Base-by-base conservation (phyloP, 2,329 filamentous ascomycete species). In the Epicoccum sorghinum region DNA sequence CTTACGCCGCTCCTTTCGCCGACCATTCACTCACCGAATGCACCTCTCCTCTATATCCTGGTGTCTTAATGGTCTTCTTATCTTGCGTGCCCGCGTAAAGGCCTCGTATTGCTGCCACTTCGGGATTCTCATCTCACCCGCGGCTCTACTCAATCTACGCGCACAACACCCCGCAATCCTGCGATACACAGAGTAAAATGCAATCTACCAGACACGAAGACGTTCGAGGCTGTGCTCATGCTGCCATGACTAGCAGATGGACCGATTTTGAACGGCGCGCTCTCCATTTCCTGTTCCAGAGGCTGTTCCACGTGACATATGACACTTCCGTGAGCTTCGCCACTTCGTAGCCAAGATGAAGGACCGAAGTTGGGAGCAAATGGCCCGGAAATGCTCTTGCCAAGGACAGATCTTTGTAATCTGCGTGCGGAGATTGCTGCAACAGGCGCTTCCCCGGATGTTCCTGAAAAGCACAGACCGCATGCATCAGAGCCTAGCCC, bases 381-480 rank as follows among this genome's bases (percentile, higher is more conserved):
- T 27, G 12, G 30, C 24, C 46, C 51, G 35, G 47, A 4, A 44
- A 7, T 45, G 5, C 24, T 24, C n/a, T 49, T 12, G 46, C 29
- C 32, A 13, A 33, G 13, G 7, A 54, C 9, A 29, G 22, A 8
- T 5, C 23, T 25, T 24, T 44, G 46, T 38, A 41, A 49, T 46
- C 30, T 41, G 46, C 22, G 3, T 23, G 14, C 32, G 46, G 36
- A 42, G 10, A 47, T 35, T 50, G 46, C 35, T 46, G 36, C 33
- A 33, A 14, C 5, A 38, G 4, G 46, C 30, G 12, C 18, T 45
- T 41, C 41, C 32, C 41, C 40, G 29, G 45, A n/a, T 25, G 38
- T 52, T 47, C 50, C 43, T 53, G 38, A 35, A 38, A 33, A 13
- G 32, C 32, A 36, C 33, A 8, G 51, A 35, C 22, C 18, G 18